Evolutionary conservation across 2,329 filamentous ascomycete species (phyloP), one percentile per base, ranked within the genome.

Genomic region (Septoria petroselini): DNA sequence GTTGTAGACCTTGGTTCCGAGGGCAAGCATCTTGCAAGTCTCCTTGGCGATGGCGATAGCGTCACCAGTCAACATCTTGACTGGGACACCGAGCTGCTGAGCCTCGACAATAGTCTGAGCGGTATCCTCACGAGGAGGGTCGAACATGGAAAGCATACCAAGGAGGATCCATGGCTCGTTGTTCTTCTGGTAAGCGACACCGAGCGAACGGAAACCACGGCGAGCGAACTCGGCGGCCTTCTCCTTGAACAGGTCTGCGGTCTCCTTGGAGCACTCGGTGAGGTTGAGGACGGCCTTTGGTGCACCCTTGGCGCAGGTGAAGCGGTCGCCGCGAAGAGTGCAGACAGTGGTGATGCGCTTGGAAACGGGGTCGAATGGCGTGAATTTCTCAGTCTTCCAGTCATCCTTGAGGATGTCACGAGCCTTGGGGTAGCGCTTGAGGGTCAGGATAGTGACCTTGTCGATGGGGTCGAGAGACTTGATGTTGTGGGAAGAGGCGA

Each of bases 1-100:
- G 76, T 88, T 86, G 77, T 88, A 88, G 59, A 89, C 85, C 77
- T 88, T 88, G 68, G 85, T 88, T 62, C 84, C 84, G 52, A 88
- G 81, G 59, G 84, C 83, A 68, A 88, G 77, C 82, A 88, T 88
- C 76, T 87, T 86, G 80, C 85, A 88, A 60, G 85, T 88, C 73
- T 88, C 85, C 76, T 88, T 88, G 52, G 85, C 85, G 59, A 88
- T 88, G 62, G 85, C 84, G 62, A 88, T 85, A 58, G 85, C 85
- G 67, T 88, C 85, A 79, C 85, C 85, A 73, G 85, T 88, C 70
- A 88, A 75, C 85, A 88, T 88, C 81, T 88, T 88, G 61, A 88
- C 85, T 58, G 80, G 82, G 27, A 88, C 83, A 76, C 85, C 85
- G 50, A 88, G 83, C 68, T 84, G 79, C 70, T 86, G 82, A 57